Evolutionary conservation across 139 green algal genomes (phyloP).

Genomic region (Chlorella vulgaris): DNA sequence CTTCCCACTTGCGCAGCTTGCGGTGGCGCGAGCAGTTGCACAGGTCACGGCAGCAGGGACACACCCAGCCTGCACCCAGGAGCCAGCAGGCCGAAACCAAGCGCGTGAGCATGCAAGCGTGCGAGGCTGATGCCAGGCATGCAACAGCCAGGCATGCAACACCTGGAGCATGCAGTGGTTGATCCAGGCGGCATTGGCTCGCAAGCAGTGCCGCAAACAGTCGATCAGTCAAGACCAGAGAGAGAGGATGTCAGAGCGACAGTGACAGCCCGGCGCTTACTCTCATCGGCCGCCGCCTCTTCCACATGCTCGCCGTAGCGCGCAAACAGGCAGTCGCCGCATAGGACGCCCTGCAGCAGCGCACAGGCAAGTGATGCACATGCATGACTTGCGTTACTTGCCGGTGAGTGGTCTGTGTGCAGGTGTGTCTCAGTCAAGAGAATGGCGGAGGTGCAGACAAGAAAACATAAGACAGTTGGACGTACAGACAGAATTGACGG

Average conservation of each 20-base stretch:
- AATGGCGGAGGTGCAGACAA: no score
- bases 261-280: not conserved
- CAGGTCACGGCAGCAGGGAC: constrained; percentile 76
- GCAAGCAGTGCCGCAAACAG: no score
- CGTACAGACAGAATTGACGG: no score
- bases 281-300: constrained; percentile 39
- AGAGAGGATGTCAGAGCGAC: not conserved
- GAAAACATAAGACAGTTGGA: no score
- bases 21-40: constrained; percentile 84
- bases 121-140: not conserved
- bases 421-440: no score
- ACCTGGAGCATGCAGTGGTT: no score
- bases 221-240: not conserved
- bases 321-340: constrained; percentile 83
- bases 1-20: constrained; percentile 53
- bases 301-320: constrained; percentile 74
- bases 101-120: not conserved
- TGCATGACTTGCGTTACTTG: no score
- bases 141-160: not conserved
- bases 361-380: no score
- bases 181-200: no score
- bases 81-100: not conserved
- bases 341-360: constrained; percentile 66
- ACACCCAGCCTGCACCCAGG: constrained; percentile 57
- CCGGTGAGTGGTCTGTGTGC: no score